Conservation (phyloP, 1,284 basidiomycete genomes). For the Dichomitus squalens region DNA sequence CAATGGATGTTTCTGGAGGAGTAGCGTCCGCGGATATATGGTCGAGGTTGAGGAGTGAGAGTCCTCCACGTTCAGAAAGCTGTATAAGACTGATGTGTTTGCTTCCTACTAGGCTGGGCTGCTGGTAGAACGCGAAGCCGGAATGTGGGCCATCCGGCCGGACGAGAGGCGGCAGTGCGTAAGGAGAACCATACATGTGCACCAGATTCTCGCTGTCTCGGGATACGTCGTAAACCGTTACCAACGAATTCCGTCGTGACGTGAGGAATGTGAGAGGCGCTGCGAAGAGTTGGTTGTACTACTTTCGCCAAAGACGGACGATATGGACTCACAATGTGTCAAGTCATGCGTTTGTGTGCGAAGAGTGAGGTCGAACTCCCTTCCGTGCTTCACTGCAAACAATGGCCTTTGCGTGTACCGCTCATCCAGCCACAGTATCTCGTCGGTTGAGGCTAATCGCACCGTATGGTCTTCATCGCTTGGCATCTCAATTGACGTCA, state of each 20-base stretch:
- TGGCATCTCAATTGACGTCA: slow-evolving; percentile 55
- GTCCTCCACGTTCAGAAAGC: slow-evolving; percentile 49
- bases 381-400: slow-evolving; percentile 59
- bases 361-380: slow-evolving; percentile 62
- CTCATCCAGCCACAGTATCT: slow-evolving; percentile 69
- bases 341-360: slow-evolving; percentile 41
- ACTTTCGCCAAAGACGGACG: neutral
- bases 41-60: slow-evolving; percentile 46
- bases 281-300: slow-evolving; percentile 17
- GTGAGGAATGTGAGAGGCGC: slow-evolving; percentile 53
- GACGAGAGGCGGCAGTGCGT: slow-evolving; percentile 41
- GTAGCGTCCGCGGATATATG: slow-evolving; percentile 14
- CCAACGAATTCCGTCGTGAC: slow-evolving; percentile 56
- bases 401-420: slow-evolving; percentile 57
- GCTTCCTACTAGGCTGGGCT: slow-evolving; percentile 31
- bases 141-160: slow-evolving; percentile 35
- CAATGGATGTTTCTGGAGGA: slow-evolving; percentile 4
- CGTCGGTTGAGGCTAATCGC: slow-evolving; percentile 57
- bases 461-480: slow-evolving; percentile 43
- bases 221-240: slow-evolving; percentile 65
- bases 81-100: slow-evolving; percentile 44
- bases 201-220: slow-evolving; percentile 42
- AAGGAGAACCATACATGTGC: slow-evolving; percentile 47
- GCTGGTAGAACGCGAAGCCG: slow-evolving; percentile 49
- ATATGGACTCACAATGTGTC: slow-evolving; percentile 37